These are phyloP conservation scores for Jamesozyma rosinii DNA, from an alignment of 805 yeast genomes.

Conservation along the genomic window DNA sequence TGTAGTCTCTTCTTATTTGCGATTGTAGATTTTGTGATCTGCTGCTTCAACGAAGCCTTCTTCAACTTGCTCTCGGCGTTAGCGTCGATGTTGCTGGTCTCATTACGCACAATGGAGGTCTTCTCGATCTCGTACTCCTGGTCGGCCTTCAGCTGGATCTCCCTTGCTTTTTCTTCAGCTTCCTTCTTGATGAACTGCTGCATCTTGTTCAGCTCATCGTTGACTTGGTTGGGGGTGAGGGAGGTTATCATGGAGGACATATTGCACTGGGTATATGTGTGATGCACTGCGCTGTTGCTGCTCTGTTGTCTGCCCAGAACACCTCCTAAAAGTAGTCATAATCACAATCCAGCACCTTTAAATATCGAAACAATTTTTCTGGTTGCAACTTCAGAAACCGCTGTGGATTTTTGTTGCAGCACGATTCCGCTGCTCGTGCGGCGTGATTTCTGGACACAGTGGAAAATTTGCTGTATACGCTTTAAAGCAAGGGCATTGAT, in stretches of 20 bases:
- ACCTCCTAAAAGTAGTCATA: too few species aligned
- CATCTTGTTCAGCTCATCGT: constrained; percentile 93
- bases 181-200: constrained; percentile 97
- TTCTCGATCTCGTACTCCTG: constrained; percentile 98
- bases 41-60: constrained; percentile 87
- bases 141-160: constrained; percentile 89
- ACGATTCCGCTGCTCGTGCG: background rate
- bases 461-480: too few species aligned
- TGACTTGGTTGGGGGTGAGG: constrained; percentile 51
- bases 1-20: constrained; percentile 92
- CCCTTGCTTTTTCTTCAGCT: constrained; percentile 97
- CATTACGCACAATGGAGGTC: constrained; percentile 87
- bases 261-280: background rate
- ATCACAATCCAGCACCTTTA: too few species aligned
- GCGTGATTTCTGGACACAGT: background rate
- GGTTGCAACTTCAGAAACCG: background rate
- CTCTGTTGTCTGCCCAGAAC: too few species aligned
- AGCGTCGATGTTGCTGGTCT: constrained; percentile 78
- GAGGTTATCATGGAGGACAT: constrained; percentile 33
- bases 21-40: constrained; percentile 89
- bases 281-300: too few species aligned
- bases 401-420: background rate
- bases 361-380: too few species aligned
- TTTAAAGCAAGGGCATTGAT: too few species aligned
- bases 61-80: constrained; percentile 73